A percentile compares a stretch with the other conserved stretches of the same genome.
These are phyloP conservation scores for Bipolaris gigantea DNA, from an alignment of 2,329 filamentous ascomycete species.

Conservation along the genomic window DNA sequence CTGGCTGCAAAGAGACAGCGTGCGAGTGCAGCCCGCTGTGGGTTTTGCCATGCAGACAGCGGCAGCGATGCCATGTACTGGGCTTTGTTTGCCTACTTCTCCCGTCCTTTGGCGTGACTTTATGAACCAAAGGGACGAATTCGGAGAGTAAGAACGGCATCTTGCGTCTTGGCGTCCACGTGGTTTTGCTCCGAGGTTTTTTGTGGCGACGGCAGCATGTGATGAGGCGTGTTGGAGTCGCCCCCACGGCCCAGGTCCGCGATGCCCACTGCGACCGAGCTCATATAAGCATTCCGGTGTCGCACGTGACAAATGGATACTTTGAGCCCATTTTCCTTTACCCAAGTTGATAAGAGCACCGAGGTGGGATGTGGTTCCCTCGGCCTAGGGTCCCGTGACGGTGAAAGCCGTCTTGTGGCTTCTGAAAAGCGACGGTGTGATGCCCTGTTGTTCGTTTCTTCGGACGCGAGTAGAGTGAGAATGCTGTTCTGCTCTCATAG, in stretches of 20 bases:
- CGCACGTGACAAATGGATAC: conserved; percentile 62
- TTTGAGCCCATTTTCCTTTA: conserved; percentile 55
- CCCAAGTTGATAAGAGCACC: conserved; percentile 60
- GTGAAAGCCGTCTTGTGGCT: neutral
- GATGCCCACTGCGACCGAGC: conserved; percentile 63
- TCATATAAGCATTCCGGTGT: conserved; percentile 59
- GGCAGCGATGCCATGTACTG: too few species aligned
- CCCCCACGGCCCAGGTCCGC: conserved; percentile 50
- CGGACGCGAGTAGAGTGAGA: neutral
- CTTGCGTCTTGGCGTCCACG: conserved; percentile 53
- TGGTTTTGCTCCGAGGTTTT: conserved; percentile 60
- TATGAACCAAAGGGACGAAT: conserved; percentile 27
- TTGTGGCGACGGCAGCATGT: conserved; percentile 55
- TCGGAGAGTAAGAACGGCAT: conserved; percentile 62
- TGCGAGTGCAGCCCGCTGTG: too few species aligned
- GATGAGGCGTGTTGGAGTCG: conserved; percentile 50
- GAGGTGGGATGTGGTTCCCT: conserved; percentile 30
- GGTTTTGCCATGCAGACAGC: too few species aligned
- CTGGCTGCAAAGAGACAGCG: too few species aligned
- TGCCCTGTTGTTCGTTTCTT: neutral
- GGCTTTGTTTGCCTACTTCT: too few species aligned
- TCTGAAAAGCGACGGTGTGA: neutral
- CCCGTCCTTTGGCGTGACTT: neutral
- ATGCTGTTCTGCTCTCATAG: neutral
- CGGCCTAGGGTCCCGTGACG: neutral